A percentile compares a stretch with the other conserved stretches of the same genome.
Conservation (phyloP, 2,329 filamentous ascomycete genomes). For the Monosporascus sp. region DNA sequence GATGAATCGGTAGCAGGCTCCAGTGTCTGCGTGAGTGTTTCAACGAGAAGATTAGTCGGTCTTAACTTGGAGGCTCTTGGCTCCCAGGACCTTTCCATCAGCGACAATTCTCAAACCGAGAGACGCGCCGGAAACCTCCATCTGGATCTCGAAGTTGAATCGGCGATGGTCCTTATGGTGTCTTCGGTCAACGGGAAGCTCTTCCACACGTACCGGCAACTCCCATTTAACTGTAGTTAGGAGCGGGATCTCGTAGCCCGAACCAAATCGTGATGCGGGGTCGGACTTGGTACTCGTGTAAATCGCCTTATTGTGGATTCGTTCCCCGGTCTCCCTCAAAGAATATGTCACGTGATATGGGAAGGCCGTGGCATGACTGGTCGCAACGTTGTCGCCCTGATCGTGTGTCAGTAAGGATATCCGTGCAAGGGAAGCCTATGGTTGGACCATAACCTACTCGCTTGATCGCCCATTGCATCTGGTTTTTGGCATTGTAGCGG, state of each 20-base stretch:
- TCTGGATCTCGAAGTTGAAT: not conserved
- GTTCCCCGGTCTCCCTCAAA: not conserved
- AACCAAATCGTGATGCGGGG: not conserved
- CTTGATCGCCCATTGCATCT: not conserved
- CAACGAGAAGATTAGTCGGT: not conserved
- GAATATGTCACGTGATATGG: not conserved
- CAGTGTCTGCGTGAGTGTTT: not conserved
- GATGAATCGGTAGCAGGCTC: not conserved
- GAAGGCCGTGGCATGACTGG: not conserved
- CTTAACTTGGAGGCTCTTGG: not conserved
- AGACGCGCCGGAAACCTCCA: not conserved
- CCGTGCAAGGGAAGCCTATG: too few species aligned
- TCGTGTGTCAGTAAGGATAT: too few species aligned
- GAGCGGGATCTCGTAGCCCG: not conserved
- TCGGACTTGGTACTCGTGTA: not conserved
- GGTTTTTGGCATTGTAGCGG: not conserved
- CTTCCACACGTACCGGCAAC: not conserved
- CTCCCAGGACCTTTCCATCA: not conserved
- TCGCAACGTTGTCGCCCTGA: not conserved
- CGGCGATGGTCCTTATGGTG: not conserved
- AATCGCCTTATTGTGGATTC: too few species aligned
- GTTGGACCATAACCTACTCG: not conserved
- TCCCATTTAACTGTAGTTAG: not conserved
- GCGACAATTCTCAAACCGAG: not conserved
- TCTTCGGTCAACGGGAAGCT: not conserved